phyloP scores from a whole-genome alignment of 208 protist genomes.

The Vickermania ingenoplastis region DNA sequence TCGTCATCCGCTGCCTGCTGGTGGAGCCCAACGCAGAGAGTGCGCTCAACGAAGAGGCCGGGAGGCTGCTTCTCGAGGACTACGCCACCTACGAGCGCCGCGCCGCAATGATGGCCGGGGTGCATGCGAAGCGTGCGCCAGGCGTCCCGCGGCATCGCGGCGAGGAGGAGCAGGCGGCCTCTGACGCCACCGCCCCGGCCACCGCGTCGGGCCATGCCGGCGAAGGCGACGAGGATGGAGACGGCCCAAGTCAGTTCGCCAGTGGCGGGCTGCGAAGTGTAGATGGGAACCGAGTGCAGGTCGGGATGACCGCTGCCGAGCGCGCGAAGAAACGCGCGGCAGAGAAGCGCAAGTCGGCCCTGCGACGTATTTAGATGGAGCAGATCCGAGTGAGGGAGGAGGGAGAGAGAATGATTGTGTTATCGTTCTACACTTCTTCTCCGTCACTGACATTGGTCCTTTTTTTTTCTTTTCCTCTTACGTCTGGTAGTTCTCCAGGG shows the following conservation, averaged over 20 bases:
- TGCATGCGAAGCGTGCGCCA: conserved; percentile 49
- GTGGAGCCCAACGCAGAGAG: conserved; percentile 98
- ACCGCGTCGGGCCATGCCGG: conserved; percentile 3
- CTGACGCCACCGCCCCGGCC: conserved; percentile 3
- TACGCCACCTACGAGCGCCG: conserved; percentile 82
- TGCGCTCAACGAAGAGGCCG: conserved; percentile 98
- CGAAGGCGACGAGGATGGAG: neutral
- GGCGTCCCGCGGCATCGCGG: conserved; percentile 22
- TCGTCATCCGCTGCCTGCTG: conserved; percentile 94
- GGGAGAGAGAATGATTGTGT: no score
- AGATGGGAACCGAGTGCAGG: neutral
- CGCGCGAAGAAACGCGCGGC: conserved; percentile 21
- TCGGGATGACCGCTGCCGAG: neutral
- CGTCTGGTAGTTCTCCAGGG: conserved; percentile 8
- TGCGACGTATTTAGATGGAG: conserved; percentile 38
- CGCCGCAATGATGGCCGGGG: conserved; percentile 68
- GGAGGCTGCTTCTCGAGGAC: conserved; percentile 94
- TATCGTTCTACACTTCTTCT: neutral
- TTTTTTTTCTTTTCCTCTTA: conserved; percentile 15
- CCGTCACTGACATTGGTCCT: conserved; percentile 7
- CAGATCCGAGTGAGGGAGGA: no score
- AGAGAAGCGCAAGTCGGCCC: conserved; percentile 49
- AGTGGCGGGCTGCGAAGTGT: neutral
- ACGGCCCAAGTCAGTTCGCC: neutral
- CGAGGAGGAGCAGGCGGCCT: conserved; percentile 3